phyloP scores from a whole-genome alignment of 257 asterid species.

The Craterostigma plantagineum region DNA sequence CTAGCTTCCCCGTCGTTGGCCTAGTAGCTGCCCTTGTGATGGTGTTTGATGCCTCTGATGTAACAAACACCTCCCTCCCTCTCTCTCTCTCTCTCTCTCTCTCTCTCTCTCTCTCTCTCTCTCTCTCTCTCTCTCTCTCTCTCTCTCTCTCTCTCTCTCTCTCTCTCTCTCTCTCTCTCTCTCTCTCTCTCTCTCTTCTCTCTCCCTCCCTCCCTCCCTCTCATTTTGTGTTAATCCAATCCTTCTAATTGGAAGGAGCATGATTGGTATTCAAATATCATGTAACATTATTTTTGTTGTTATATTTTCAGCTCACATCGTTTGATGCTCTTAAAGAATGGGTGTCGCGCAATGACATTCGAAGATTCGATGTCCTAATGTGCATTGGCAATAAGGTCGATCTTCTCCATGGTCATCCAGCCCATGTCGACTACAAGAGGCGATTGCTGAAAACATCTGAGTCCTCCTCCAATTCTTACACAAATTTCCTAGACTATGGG shows the following conservation, averaged over 20 bases:
- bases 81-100: too few species aligned
- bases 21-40: conserved; percentile 56
- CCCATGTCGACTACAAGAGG: conserved; percentile 66
- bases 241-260: too few species aligned
- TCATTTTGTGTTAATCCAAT: too few species aligned
- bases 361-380: conserved; percentile 50
- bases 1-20: conserved; percentile 26
- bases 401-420: conserved; percentile 77
- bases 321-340: conserved; percentile 54
- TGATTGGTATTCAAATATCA: background rate
- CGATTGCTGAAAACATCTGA: conserved; percentile 31
- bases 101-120: too few species aligned
- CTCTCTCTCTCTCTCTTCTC: too few species aligned
- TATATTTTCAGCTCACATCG: conserved; percentile 52
- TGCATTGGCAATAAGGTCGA: conserved; percentile 93
- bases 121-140: too few species aligned
- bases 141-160: too few species aligned
- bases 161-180: too few species aligned
- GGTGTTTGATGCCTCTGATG: conserved; percentile 73
- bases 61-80: conserved; percentile 11
- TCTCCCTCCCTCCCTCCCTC: too few species aligned
- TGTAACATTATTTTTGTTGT: background rate
- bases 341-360: conserved; percentile 55
- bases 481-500: conserved; percentile 39
- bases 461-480: conserved; percentile 16